Percentiles rank a stretch among this genome's conserved stretches.
These are phyloP conservation scores for Ceratocystis cubensis DNA, from an alignment of 2,329 filamentous ascomycete species.

Conservation along the genomic window DNA sequence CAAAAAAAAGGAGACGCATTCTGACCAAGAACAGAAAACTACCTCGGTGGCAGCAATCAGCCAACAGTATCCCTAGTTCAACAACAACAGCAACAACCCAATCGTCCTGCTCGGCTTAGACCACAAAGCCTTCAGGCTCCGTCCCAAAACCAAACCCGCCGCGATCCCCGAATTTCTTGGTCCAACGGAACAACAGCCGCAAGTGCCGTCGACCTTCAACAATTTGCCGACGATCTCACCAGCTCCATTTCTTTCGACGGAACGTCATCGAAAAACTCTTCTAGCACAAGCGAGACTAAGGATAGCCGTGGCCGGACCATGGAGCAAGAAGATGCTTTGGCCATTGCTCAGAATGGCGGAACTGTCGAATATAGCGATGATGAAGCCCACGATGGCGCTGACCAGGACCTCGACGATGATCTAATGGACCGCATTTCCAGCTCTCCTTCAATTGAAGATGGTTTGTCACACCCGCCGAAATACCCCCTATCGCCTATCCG, in stretches of 20 bases:
- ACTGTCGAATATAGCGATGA: constrained; percentile 28
- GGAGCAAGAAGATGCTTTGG: constrained; percentile 45
- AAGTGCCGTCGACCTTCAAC: constrained; percentile 18
- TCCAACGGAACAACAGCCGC: constrained; percentile 21
- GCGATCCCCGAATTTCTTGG: constrained; percentile 21
- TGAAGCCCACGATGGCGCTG: constrained; percentile 52
- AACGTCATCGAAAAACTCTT: constrained; percentile 23
- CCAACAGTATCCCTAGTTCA: not conserved
- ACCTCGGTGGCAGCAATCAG: not conserved
- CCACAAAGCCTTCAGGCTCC: constrained; percentile 15
- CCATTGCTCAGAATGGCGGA: constrained; percentile 47
- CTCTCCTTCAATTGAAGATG: constrained; percentile 97
- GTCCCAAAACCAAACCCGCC: constrained; percentile 8
- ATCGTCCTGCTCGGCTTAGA: constrained; percentile 8
- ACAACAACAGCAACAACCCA: not conserved
- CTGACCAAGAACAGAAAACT: constrained; percentile 9
- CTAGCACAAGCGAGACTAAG: constrained; percentile 26
- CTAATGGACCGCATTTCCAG: constrained; percentile 98
- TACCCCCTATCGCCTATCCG: not conserved
- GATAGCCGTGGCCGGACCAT: constrained; percentile 28
- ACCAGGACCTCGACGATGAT: constrained; percentile 73
- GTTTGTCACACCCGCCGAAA: constrained; percentile 52
- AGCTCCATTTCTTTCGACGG: constrained; percentile 26
- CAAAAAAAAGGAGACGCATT: not conserved
- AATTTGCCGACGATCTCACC: constrained; percentile 20